These are phyloP conservation scores for Echinosophora koreensis DNA, from an alignment of 306 rosid species.

Conservation along the genomic window DNA sequence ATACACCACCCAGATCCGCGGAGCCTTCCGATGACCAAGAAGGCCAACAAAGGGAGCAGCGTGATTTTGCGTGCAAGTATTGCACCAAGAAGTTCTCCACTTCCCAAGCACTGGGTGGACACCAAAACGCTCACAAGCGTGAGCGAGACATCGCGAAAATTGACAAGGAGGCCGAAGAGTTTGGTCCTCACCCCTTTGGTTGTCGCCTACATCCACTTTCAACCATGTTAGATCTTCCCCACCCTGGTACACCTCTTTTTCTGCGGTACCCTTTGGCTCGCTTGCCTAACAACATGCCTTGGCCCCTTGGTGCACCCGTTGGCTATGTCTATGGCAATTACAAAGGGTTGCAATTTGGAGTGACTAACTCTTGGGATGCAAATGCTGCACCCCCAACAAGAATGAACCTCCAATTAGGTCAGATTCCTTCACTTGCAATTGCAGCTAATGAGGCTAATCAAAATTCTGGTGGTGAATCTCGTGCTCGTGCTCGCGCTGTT, in stretches of 20 bases:
- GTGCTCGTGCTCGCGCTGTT: background rate
- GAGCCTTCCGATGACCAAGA: background rate
- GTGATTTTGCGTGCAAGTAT: background rate
- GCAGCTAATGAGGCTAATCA: background rate
- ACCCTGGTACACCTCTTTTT: background rate
- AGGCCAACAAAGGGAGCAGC: too few relatives aligned
- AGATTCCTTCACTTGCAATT: background rate
- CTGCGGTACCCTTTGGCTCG: background rate
- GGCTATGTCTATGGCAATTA: background rate
- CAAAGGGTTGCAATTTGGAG: background rate
- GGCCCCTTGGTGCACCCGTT: background rate
- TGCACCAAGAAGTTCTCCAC: constrained; percentile 49
- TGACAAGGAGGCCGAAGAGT: background rate
- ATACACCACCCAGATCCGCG: background rate
- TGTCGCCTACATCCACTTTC: background rate
- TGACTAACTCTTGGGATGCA: background rate
- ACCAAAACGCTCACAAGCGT: constrained; percentile 77
- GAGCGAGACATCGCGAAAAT: constrained; percentile 51
- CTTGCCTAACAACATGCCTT: background rate
- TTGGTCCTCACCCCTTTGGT: too few relatives aligned
- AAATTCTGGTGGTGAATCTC: background rate
- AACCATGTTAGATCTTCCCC: background rate
- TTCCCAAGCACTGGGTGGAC: constrained; percentile 81
- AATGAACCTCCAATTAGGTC: background rate
- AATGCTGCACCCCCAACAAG: background rate